These are phyloP conservation scores for Eurotiales sp. DNA, from an alignment of 2,329 filamentous ascomycete genomes.

Conservation along the genomic window DNA sequence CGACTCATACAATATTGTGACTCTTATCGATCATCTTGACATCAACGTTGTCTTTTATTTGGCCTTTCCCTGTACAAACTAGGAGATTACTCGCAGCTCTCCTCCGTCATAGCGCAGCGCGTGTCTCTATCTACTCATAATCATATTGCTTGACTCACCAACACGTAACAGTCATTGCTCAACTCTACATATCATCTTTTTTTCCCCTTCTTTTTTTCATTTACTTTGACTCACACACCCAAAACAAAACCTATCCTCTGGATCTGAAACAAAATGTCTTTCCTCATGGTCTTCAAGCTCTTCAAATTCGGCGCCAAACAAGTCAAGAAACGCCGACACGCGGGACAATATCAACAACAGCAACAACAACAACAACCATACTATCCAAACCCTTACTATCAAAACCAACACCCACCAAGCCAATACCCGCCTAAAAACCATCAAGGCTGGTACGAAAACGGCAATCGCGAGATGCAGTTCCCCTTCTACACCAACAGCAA, in stretches of 20 bases:
- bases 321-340: slow-evolving; percentile 29
- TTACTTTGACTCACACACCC: neutral
- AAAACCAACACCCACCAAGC: too few relatives aligned
- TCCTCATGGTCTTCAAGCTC: slow-evolving; percentile 24
- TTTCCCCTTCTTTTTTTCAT: neutral
- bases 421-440: too few relatives aligned
- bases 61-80: too few relatives aligned
- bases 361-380: too few relatives aligned
- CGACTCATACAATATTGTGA: neutral
- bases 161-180: too few relatives aligned
- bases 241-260: neutral
- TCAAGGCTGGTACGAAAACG: slow-evolving; percentile 3
- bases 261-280: slow-evolving; percentile 21
- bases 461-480: neutral
- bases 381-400: too few relatives aligned
- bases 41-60: too few relatives aligned
- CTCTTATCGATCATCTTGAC: too few relatives aligned
- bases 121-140: too few relatives aligned
- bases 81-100: too few relatives aligned
- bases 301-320: slow-evolving; percentile 26
- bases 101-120: too few relatives aligned
- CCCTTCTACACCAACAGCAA: neutral
- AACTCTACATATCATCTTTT: neutral
- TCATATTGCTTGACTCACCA: too few relatives aligned
- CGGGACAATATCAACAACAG: slow-evolving; percentile 17